Base-by-base conservation (phyloP, 106 monocot genomes). In the Cymbidium sinense region DNA sequence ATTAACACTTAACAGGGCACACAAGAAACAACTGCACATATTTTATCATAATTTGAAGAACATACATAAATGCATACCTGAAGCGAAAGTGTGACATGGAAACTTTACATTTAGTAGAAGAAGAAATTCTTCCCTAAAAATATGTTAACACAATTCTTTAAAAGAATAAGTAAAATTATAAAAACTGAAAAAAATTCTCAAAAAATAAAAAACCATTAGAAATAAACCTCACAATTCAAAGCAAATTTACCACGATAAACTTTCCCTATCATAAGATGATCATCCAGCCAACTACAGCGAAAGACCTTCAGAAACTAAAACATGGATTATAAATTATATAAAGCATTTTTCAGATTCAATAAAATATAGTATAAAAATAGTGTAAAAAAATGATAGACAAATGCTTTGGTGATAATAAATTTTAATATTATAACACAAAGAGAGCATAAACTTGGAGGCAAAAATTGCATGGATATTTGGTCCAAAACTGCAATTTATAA, bases 271-370 rank as follows among this genome's bases (percentile, higher is more conserved):
- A 28, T 0, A 28, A 74, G 27, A 74, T 43, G n/a, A 74, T 44
- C 74, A 74, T 74, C 74, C 74, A 74, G 74, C 44, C 43, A 43
- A 43, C 27, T 74, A 43, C 74, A 44, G 18, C 47, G 74, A 74
- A 28, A 74, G 44, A 44, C 74, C 28, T 74, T 44, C 74, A 74
- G 28, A 74, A 74, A 74, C 74, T 44, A 74, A 74, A 74, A 35
- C 28, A 44, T 43, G 44, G 44, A 74, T 74, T 28, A 74, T 43
- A 43, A 44, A 44, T 28, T 44, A 74, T 74, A 74, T 5, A 74
- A 44, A 44, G 20, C 35, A 44, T 2, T 74, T 20, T 9, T 36
- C 36, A 71, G 35, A 7, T 71, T 36, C 5, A 37, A 9, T 71
- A 21, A 35, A 20, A 39, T 39, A n/a, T 21, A 71, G 1, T 67